Base-by-base conservation (phyloP, 176 grass and related monocot species). In the Rhynchospora pubera region DNA sequence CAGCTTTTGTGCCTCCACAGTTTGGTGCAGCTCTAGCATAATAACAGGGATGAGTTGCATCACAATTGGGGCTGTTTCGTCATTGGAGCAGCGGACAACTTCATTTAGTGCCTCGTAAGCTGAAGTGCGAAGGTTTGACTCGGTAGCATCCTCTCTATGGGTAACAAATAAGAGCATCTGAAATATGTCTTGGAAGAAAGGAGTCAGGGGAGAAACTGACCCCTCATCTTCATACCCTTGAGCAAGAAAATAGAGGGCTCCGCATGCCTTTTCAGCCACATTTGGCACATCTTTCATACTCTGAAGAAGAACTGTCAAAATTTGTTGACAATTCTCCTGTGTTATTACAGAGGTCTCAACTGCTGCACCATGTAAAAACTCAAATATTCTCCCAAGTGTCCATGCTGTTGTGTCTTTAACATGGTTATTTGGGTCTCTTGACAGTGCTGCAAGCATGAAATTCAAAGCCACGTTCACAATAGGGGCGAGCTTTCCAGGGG, bases 251-350 rank as follows among this genome's bases (percentile, higher is more conserved):
- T 96, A 96, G 0, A 96, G 93, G 47, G 93, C 93, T 15, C 93
- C 93, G 9, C 93, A 96, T 42, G 90, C 88, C 83, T 96, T 96
- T 69, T 96, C 93, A 68, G 93, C 93, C 63, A 96, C 93, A 89
- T 96, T 96, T 66, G 93, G 93, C 47, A 92, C 93, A 87, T 96
- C 93, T 80, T 96, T 96, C 90, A 96, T 96, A 79, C 90, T 92
- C 65, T 96, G 90, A 62, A 96, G 88, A 30, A 96, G 82, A 56
- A 96, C 93, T 39, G 84, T 91, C 39, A 96, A 84, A 81, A 96
- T 92, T 68, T 92, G 93, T 64, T 89, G 93, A 72, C 90, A 91
- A 24, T 91, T 91, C 51, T 92, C 93, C 9, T 86, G 65, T 0
- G 90, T 91, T 77, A 96, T 92, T 68, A 96, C 88, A 65, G 88